These are phyloP conservation scores for Pterocarpus macrocarpus DNA, from an alignment of 306 rosid genomes.

Conservation along the genomic window DNA sequence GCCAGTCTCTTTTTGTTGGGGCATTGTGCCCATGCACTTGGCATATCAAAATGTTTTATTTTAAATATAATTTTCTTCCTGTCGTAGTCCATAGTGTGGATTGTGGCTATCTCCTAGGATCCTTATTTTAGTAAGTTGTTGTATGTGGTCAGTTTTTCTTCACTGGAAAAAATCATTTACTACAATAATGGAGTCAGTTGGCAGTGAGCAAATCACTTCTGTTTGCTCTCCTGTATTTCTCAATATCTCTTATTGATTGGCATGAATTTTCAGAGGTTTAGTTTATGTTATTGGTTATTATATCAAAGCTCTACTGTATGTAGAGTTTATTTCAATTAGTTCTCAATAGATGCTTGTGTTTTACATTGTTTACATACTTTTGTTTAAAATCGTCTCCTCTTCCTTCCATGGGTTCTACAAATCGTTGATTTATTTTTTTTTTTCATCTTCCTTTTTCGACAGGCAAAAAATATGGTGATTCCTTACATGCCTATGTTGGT, in stretches of 20 bases:
- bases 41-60: conserved; percentile 23
- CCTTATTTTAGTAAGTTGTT: neutral
- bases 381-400: conserved; percentile 35
- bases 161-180: conserved; percentile 10
- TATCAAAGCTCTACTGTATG: conserved; percentile 16
- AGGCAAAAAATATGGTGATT: conserved; percentile 93
- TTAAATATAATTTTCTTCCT: neutral
- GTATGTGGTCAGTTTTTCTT: conserved; percentile 13
- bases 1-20: conserved; percentile 22
- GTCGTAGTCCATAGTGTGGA: neutral
- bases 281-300: conserved; percentile 10
- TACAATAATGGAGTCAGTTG: neutral
- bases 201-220: conserved; percentile 1
- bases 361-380: conserved; percentile 18
- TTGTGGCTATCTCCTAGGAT: conserved; percentile 11
- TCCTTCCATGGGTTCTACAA: conserved; percentile 2
- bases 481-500: conserved; percentile 98
- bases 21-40: conserved; percentile 9
- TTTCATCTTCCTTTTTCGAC: conserved; percentile 51
- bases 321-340: conserved; percentile 38
- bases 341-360: conserved; percentile 31
- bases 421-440: conserved; percentile 25
- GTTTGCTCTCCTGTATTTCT: conserved; percentile 7
- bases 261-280: conserved; percentile 18
- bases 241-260: conserved; percentile 28